phyloP scores from a whole-genome alignment of 371 early-diverging fungal genomes.

The Dichotomocladium elegans region DNA sequence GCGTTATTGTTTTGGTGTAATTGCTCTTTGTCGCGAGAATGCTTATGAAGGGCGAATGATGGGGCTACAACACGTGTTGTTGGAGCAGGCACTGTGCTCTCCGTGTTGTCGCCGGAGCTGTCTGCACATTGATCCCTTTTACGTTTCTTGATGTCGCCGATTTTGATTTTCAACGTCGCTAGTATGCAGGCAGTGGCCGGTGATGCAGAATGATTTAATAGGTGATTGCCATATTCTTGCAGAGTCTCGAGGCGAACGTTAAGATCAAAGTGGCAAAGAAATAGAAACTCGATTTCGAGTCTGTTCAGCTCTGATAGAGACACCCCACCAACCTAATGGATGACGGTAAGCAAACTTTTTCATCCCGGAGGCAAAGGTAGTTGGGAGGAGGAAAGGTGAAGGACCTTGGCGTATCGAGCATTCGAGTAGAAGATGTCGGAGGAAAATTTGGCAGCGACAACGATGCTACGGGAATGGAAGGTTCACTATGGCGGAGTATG shows the following conservation, averaged over 20 bases:
- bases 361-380: too few species aligned
- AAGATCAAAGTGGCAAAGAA: conserved; percentile 80
- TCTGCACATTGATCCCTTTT: too few species aligned
- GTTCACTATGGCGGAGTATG: background rate
- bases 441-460: conserved; percentile 81
- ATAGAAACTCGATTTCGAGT: conserved; percentile 85
- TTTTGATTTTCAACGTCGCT: too few species aligned
- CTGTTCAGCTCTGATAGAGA: conserved; percentile 80
- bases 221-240: conserved; percentile 65
- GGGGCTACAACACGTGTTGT: too few species aligned
- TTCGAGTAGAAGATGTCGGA: conserved; percentile 84
- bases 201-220: conserved; percentile 15
- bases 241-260: conserved; percentile 65
- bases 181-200: too few species aligned
- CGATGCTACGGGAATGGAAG: conserved; percentile 41
- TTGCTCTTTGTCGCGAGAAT: background rate
- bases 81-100: too few species aligned
- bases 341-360: background rate
- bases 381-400: too few species aligned
- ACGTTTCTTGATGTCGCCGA: too few species aligned
- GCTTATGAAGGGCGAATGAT: too few species aligned
- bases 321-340: conserved; percentile 85
- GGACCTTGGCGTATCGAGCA: conserved; percentile 68
- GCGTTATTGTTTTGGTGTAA: background rate
- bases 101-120: too few species aligned